Evolutionary conservation across 2,329 filamentous ascomycete species (phyloP), one percentile per base, ranked within the genome.

Genomic region (Amylocarpus encephaloides): DNA sequence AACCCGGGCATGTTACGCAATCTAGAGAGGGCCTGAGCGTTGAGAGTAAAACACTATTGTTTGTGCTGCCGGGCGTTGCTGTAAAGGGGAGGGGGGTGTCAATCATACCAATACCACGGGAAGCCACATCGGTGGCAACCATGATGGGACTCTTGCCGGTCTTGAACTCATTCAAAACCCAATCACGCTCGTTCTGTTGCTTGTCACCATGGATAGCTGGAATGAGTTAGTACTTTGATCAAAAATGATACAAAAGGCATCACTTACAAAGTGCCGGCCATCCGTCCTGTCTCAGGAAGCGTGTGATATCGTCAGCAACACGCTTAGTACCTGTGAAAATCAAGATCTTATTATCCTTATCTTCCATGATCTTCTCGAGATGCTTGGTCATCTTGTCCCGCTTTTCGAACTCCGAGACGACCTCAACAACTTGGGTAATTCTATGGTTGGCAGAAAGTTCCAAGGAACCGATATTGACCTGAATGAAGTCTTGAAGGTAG

Each of bases 31-130:
- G 84, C 85, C 84, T 85, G 86, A 82, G 87, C 84, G 83, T 82
- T 78, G 80, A 89, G 85, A 92, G 88, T 88, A 88, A 84, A 91
- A 86, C 82, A 89, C 82, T 80, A 77, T 76, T 79, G 66, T 69
- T 50, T 62, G 70, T 68, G 73, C 71, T 76, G 74, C 79, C 78
- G 76, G 75, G 76, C 73, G 73, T 76, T 76, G 77, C 73, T 65
- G 64, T 66, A 66, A 59, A 66, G 65, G 66, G 63, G 66, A 66
- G 71, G 68, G 74, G 72, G 70, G 73, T 74, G 74, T 78, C 76
- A 82, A 86, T 92, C 90, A 95, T 94, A 96, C 93, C 93, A 76
- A 98, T 96, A 89, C 93, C 93, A 91, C 93, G 93, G 69, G 93
- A 97, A 75, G 93, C 93, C 75, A 98, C 93, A 69, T 97, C 93